A percentile compares a stretch with the other conserved stretches of the same genome.
phyloP scores from a whole-genome alignment of 805 yeast species.

The Suhomyces canberraensis region DNA sequence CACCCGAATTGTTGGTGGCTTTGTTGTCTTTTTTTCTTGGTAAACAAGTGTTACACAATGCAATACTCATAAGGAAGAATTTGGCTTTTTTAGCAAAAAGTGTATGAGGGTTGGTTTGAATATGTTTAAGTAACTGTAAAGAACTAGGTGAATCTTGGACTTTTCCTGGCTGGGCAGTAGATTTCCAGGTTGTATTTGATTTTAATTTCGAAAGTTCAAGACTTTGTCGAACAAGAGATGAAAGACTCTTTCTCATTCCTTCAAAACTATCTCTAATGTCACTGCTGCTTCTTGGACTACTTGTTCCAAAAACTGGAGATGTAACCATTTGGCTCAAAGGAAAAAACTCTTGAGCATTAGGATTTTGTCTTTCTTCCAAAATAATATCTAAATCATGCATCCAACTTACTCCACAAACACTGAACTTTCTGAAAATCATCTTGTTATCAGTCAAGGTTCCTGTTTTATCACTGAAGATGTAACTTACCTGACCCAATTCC shows the following conservation, averaged over 20 bases:
- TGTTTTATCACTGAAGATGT: constrained; percentile 92
- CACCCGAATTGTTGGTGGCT: constrained; percentile 3
- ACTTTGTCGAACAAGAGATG: constrained; percentile 32
- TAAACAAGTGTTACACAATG: constrained; percentile 86
- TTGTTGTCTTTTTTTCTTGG: constrained; percentile 54
- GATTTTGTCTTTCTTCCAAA: constrained; percentile 19
- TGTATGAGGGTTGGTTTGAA: constrained; percentile 70
- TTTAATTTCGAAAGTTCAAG: constrained; percentile 22
- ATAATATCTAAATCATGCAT: constrained; percentile 65
- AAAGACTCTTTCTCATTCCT: constrained; percentile 24
- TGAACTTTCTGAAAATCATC: constrained; percentile 87
- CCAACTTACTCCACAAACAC: constrained; percentile 90
- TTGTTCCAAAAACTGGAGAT: background rate
- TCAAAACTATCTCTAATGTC: background rate
- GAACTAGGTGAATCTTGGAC: constrained; percentile 47
- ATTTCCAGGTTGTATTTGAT: constrained; percentile 40
- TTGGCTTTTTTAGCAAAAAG: constrained; percentile 68
- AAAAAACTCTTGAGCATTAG: constrained; percentile 1
- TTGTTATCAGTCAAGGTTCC: constrained; percentile 94
- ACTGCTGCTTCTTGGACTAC: constrained; percentile 8
- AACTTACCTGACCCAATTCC: constrained; percentile 95
- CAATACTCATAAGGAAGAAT: constrained; percentile 76
- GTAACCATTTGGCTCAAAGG: constrained; percentile 1
- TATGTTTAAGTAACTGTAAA: constrained; percentile 59
- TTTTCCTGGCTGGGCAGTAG: constrained; percentile 47